Evolutionary conservation across 768 basidiomycete species (phyloP), one percentile per base, ranked within the genome.

Genomic region (Boletus huronensis): DNA sequence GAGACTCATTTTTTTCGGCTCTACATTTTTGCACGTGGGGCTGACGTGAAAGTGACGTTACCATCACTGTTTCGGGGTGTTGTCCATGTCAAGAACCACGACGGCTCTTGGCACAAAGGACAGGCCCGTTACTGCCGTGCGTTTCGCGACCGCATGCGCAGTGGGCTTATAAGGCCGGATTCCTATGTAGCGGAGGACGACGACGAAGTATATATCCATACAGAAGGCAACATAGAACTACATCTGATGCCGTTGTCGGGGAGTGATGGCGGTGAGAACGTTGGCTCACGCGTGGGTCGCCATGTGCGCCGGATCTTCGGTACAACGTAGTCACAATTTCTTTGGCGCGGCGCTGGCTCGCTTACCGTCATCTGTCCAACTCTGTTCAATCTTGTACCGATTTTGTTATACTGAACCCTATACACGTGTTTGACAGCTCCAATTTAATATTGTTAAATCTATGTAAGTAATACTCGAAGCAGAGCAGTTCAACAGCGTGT

Each of bases 1-100:
- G 66, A 72, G 55, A 51, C 50, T 13, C 69, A 70, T 46, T 58
- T 61, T 17, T 72, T 72, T 50, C 63, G 70, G 40, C 63, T 70
- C 9, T 66, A 57, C 42, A 61, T 70, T 42, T 61, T 70, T 47
- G 57, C 64, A 50, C 69, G 69, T 56, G 57, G 50, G n/a, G 58
- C 60, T 32, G 49, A 60, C 55, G 70, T 70, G 56, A 66, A 64
- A 31, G 60, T 70, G 42, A 65, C 59, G 34, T 51, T 69, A 25
- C 69, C 69, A 13, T 45, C 64, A 21, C 28, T 57, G 16, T 70
- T 70, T 39, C 69, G 61, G 38, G 69, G 69, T 3, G 61, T 70
- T 19, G 61, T 70, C 44, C 58, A 55, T 14, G 52, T 72, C 58
- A 55, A 51, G 32, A 54, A 50, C 44, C 52, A 58, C 41, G 63